Base-by-base conservation (phyloP, 257 asterid species). In the Nyctanthes arbortristis region DNA sequence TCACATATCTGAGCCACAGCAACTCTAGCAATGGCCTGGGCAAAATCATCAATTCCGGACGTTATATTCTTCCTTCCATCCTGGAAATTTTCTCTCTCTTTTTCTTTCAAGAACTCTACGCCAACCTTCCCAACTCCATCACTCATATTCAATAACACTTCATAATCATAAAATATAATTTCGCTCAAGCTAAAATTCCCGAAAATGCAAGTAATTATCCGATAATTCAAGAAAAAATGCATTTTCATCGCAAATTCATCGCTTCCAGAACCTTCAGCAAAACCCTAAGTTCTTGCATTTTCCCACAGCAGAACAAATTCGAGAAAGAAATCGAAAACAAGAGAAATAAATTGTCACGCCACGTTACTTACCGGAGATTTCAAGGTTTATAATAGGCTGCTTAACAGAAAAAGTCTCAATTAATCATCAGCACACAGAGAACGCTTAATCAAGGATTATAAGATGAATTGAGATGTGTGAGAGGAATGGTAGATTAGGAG, bases 61-160 rank as follows among this genome's bases (percentile, higher is more conserved):
- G 35, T 69, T 74, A 70, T 87, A 73, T 74, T 75, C 67, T 63
- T 82, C 65, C 70, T 84, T 24, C 20, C 39, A 58, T 71, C 67
- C 68, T 27, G 78, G 28, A 36, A 68, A 74, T 27, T 13, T 16
- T 43, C 52, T 4, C 5, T 58, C 45, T 75, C 73, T 68, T 56
- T 80, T 75, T 72, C 83, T 25, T 65, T 81, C 84, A 49, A 74
- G 65, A 77, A 65, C 77, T 76, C 82, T 73, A 70, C 81, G 71
- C 75, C 80, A 60, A 74, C 79, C 78, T 79, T 86, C 77, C 82
- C 89, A 75, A 77, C 88, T 76, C 90, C 96, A 88, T 86, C 79
- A 88, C 77, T 86, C 97, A 92, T 92, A 72, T 86, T 87, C 87
- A 73, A 61, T 79, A 81, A 74, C 79, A 74, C 65, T 69, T 78